phyloP scores from a whole-genome alignment of 2,329 filamentous ascomycete species.

The Stachybotrys chlorohalonatus region DNA sequence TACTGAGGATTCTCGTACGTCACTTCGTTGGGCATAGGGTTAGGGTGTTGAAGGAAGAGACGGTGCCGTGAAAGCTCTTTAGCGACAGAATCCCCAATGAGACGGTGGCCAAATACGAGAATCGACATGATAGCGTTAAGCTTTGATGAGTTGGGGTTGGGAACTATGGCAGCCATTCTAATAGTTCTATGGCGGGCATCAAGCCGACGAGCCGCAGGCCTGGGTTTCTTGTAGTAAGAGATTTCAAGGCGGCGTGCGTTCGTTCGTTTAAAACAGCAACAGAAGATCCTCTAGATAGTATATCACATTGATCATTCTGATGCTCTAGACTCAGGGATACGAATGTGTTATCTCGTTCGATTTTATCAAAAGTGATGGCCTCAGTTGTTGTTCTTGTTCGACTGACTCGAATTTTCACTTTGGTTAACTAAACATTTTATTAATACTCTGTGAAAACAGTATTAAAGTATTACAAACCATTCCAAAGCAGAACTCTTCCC shows the following conservation, averaged over 20 bases:
- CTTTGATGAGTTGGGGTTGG: not conserved
- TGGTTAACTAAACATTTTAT: no score
- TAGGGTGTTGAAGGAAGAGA: constrained; percentile 1
- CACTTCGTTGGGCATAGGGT: not conserved
- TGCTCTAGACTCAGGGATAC: not conserved
- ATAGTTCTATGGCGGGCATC: not conserved
- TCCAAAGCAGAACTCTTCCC: not conserved
- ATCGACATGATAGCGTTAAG: not conserved
- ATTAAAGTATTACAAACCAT: not conserved
- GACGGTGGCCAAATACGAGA: not conserved
- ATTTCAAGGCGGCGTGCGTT: not conserved
- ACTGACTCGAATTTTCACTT: no score
- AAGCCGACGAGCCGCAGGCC: not conserved
- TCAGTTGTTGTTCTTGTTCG: not conserved
- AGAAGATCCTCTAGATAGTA: not conserved
- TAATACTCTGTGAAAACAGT: not conserved
- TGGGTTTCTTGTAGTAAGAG: not conserved
- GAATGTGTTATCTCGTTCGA: not conserved
- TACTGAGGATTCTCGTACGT: not conserved
- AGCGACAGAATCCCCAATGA: not conserved
- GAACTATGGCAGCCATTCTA: not conserved
- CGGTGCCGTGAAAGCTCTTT: not conserved
- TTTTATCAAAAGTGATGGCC: not conserved
- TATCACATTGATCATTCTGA: not conserved
- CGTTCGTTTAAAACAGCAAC: not conserved